Conservation (phyloP, 495 filamentous ascomycete genomes). For the Talaromyces wortmannii region DNA sequence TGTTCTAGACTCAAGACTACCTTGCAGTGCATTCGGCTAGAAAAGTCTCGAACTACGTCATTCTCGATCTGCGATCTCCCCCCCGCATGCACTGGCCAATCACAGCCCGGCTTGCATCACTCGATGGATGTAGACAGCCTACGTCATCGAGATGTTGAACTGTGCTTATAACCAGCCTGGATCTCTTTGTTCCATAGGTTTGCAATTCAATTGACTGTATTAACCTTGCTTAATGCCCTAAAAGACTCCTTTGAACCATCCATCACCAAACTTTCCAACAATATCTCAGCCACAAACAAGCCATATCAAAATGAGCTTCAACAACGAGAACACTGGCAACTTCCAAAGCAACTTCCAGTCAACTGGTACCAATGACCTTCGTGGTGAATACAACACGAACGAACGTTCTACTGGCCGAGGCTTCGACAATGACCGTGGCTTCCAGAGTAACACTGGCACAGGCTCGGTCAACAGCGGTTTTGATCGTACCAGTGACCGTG, state of each 20-base stretch:
- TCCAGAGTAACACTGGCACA: neutral
- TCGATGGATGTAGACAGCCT: too few relatives aligned
- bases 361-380: too few relatives aligned
- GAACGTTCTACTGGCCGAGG: neutral
- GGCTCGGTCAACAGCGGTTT: neutral
- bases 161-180: too few relatives aligned
- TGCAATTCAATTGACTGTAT: too few relatives aligned
- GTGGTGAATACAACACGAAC: neutral
- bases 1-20: too few relatives aligned
- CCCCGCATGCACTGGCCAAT: neutral
- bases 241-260: too few relatives aligned
- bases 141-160: too few relatives aligned
- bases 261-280: too few relatives aligned
- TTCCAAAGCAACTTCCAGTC: too few relatives aligned
- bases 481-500: neutral
- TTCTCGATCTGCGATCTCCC: neutral
- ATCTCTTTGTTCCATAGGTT: too few relatives aligned
- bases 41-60: neutral
- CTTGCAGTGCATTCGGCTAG: neutral
- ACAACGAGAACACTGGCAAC: neutral
- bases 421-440: neutral
- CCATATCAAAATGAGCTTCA: neutral
- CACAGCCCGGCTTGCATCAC: neutral
- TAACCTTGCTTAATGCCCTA: too few relatives aligned
- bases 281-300: too few relatives aligned